phyloP scores from a whole-genome alignment of 306 rosid species.

The Hylodesmum podocarpum region DNA sequence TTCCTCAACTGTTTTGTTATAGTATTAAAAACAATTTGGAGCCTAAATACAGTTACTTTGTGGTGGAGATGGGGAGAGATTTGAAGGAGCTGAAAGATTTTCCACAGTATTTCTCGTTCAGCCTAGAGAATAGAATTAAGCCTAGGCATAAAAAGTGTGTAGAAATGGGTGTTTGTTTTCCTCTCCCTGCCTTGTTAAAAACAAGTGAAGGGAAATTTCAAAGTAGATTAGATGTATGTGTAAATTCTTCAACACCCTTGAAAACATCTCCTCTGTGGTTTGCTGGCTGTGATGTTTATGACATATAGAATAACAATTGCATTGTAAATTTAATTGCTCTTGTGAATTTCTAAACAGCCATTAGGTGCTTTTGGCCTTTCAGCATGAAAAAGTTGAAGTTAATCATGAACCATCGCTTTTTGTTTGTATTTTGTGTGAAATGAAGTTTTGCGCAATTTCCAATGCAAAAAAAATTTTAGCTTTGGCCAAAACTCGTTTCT shows the following conservation, averaged over 20 bases:
- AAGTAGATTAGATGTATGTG: constrained; percentile 67
- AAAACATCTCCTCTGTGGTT: constrained; percentile 74
- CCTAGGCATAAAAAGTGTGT: constrained; percentile 81
- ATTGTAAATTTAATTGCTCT: constrained; percentile 32
- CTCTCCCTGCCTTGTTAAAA: constrained; percentile 71
- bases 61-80: constrained; percentile 89
- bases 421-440: background rate
- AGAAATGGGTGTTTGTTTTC: constrained; percentile 80
- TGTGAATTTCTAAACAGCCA: constrained; percentile 15
- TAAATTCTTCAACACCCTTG: constrained; percentile 76
- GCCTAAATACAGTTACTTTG: constrained; percentile 83
- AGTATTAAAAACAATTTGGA: constrained; percentile 68
- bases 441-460: background rate
- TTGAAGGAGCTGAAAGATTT: constrained; percentile 80
- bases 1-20: constrained; percentile 80
- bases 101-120: constrained; percentile 86
- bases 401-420: background rate
- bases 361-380: background rate
- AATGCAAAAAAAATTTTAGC: background rate
- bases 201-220: constrained; percentile 50
- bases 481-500: background rate
- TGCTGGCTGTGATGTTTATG: constrained; percentile 43
- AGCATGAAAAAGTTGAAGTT: background rate
- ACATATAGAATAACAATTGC: constrained; percentile 35
- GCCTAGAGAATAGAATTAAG: constrained; percentile 82